Evolutionary conservation across 2,329 filamentous ascomycete species (phyloP).

Genomic region (Graphilbum fragrans): DNA sequence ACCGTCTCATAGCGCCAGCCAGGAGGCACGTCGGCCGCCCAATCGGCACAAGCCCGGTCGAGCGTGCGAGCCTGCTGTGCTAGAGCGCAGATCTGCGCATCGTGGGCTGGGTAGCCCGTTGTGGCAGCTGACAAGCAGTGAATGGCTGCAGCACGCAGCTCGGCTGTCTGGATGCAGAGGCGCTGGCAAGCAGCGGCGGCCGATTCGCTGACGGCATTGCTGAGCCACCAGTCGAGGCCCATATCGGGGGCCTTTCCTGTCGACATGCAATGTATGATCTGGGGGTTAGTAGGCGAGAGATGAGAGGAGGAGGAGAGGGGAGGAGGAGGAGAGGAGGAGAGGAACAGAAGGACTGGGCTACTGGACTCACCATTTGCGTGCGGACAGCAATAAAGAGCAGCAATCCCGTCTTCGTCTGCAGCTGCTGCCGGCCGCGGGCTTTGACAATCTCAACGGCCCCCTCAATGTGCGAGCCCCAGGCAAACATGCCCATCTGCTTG

Average conservation of each 20-base stretch:
- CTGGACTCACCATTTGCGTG: constrained; percentile 41
- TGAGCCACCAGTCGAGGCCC: constrained; percentile 48
- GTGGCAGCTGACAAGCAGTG: constrained; percentile 30
- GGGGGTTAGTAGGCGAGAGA: background rate
- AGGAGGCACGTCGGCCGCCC: constrained; percentile 37
- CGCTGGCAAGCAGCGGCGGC: constrained; percentile 35
- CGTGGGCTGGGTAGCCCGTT: constrained; percentile 33
- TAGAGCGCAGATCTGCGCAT: constrained; percentile 36
- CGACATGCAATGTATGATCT: constrained; percentile 46
- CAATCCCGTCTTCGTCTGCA: constrained; percentile 38
- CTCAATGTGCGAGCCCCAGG: constrained; percentile 53
- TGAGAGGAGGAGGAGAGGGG: no score
- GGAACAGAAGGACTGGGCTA: background rate
- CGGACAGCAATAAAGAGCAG: constrained; percentile 47
- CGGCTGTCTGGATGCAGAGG: constrained; percentile 40
- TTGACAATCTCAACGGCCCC: constrained; percentile 51
- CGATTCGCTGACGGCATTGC: constrained; percentile 36
- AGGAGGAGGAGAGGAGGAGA: background rate
- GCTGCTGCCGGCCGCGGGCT: constrained; percentile 41
- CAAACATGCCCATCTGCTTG: constrained; percentile 38
- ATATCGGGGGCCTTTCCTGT: constrained; percentile 38
- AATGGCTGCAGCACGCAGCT: constrained; percentile 43
- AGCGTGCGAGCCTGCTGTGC: constrained; percentile 38
- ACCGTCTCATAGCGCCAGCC: constrained; percentile 39
- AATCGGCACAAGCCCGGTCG: constrained; percentile 38